These are phyloP conservation scores for Pythium inflatum DNA, from an alignment of 352 stramenopile genomes.

Conservation along the genomic window DNA sequence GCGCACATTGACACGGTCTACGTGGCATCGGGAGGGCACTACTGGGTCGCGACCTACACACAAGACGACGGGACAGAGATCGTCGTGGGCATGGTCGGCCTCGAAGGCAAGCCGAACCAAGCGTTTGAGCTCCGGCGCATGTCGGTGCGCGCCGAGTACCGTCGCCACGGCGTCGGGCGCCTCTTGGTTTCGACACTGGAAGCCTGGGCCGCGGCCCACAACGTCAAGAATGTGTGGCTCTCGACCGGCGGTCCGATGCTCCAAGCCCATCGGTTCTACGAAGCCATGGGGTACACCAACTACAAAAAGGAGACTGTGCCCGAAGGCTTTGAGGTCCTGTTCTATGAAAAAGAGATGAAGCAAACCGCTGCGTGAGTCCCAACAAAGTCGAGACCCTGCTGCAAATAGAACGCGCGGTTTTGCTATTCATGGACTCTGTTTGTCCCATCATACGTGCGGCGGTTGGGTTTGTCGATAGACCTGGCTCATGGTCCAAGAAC, in stretches of 20 bases:
- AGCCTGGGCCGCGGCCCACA: constrained; percentile 37
- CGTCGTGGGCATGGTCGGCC: constrained; percentile 37
- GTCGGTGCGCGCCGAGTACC: constrained; percentile 43
- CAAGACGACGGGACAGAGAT: constrained; percentile 15
- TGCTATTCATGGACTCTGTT: no score
- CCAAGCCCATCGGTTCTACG: constrained; percentile 37
- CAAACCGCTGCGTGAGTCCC: no score
- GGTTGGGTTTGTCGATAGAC: no score
- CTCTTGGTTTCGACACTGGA: constrained; percentile 45
- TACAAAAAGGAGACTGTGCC: constrained; percentile 6
- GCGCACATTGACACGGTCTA: constrained; percentile 43
- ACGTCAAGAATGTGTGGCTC: constrained; percentile 43
- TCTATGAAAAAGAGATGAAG: constrained; percentile 33
- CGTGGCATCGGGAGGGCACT: constrained; percentile 42
- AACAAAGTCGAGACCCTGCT: no score
- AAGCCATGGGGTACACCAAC: constrained; percentile 27
- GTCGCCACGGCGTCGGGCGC: constrained; percentile 41
- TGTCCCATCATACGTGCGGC: no score
- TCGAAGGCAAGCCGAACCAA: constrained; percentile 30
- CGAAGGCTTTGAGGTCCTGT: constrained; percentile 18
- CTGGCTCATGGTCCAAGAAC: no score
- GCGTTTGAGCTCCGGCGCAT: constrained; percentile 49
- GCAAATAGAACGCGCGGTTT: no score
- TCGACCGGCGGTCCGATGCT: constrained; percentile 43
- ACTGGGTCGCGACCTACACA: constrained; percentile 45